Conservation (phyloP, 163 green algal species). For the Chlamydomonas reinhardtii region DNA sequence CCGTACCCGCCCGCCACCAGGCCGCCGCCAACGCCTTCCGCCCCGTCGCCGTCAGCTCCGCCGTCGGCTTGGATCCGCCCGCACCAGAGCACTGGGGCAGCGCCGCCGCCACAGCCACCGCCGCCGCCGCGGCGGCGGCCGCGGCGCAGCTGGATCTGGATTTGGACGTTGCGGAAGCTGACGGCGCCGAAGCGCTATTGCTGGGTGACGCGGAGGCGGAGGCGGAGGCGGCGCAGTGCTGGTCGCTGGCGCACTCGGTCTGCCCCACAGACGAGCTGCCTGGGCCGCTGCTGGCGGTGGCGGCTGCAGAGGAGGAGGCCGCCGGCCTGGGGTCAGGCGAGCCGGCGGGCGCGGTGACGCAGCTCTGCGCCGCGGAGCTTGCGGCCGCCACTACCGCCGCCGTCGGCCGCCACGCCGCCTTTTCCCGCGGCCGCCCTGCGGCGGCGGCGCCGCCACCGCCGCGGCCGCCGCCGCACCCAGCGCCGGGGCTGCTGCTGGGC, state of each 20-base stretch:
- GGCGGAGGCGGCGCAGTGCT: background rate
- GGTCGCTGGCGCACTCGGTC: constrained; percentile 31
- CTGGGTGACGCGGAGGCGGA: background rate
- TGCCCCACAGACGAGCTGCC: constrained; percentile 1
- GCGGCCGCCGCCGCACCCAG: background rate
- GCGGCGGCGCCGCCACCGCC: background rate
- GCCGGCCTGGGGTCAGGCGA: constrained; percentile 8
- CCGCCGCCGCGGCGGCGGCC: too few species aligned
- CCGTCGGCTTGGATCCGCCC: background rate
- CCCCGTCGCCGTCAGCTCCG: background rate
- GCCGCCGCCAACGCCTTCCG: background rate
- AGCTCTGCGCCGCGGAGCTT: background rate
- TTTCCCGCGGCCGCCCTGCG: too few species aligned
- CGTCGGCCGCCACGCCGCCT: too few species aligned
- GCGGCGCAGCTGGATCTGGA: too few species aligned
- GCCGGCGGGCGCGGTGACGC: background rate
- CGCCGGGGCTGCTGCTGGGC: background rate
- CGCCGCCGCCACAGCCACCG: background rate
- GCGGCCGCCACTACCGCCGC: background rate
- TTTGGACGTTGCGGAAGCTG: background rate
- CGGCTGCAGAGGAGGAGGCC: background rate
- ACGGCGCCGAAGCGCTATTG: background rate
- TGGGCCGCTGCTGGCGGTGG: background rate
- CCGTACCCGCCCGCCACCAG: background rate
- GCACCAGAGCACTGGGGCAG: background rate